Evolutionary conservation across 768 basidiomycete genomes (phyloP).

Genomic region (Termitomyces sp.): DNA sequence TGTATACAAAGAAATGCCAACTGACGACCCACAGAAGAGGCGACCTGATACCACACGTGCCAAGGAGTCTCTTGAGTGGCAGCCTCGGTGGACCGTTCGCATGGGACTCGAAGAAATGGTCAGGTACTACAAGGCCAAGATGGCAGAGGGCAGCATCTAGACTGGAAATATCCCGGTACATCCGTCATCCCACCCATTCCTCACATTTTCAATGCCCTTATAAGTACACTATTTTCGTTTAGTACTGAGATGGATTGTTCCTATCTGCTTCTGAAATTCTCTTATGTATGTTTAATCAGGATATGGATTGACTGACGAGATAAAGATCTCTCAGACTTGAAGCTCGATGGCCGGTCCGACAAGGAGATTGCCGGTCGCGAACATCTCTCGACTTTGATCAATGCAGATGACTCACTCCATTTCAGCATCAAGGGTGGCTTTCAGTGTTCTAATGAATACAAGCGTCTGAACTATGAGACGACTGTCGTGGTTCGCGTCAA

Average conservation of each 20-base stretch:
- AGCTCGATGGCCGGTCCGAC: too few species aligned
- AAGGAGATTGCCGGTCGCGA: too few species aligned
- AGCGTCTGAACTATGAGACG: background rate
- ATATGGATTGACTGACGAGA: background rate
- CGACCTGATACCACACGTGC: slow-evolving; percentile 91
- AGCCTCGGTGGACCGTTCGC: slow-evolving; percentile 87
- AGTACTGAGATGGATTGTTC: background rate
- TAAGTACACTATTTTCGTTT: background rate
- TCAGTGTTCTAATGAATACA: background rate
- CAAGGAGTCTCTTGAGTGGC: slow-evolving; percentile 79
- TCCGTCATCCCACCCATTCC: background rate
- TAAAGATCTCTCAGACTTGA: too few species aligned
- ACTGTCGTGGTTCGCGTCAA: background rate
- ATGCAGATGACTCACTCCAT: background rate
- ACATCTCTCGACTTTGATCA: background rate
- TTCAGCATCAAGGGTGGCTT: background rate
- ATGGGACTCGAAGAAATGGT: slow-evolving; percentile 97
- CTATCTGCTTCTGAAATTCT: background rate
- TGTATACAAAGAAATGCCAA: slow-evolving; percentile 76
- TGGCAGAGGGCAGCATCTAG: slow-evolving; percentile 78
- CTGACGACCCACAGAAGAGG: slow-evolving; percentile 92
- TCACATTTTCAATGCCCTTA: background rate
- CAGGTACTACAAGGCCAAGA: slow-evolving; percentile 85
- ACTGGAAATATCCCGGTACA: background rate
- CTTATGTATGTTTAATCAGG: background rate